Evolutionary conservation across 2,329 filamentous ascomycete species (phyloP).

Genomic region (Ascochyta fabae): DNA sequence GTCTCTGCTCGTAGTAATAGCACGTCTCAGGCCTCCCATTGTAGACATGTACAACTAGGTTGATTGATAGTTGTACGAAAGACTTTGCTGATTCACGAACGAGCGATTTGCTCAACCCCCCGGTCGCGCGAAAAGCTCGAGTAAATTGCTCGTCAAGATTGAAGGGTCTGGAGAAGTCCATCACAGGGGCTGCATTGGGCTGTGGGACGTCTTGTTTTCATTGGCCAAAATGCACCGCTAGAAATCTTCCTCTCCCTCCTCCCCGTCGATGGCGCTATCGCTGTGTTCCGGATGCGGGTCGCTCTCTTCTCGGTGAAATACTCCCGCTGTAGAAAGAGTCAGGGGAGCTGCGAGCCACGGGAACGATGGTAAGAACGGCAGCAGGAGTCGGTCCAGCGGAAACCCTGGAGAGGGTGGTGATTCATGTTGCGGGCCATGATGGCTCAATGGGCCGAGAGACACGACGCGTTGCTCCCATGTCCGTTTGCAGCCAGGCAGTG

Average conservation of each 20-base stretch:
- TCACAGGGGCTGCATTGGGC: slow-evolving; percentile 2
- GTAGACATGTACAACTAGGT: not conserved
- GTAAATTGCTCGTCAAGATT: slow-evolving; percentile 5
- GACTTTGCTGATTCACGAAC: not conserved
- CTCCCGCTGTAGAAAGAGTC: not conserved
- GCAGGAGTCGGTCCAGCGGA: not conserved
- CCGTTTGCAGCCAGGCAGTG: slow-evolving; percentile 12
- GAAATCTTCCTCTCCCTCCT: slow-evolving; percentile 8
- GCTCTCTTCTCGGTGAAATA: not conserved
- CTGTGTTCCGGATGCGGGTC: slow-evolving; percentile 1
- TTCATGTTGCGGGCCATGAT: not conserved
- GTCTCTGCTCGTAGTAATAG: not conserved
- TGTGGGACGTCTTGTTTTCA: not conserved
- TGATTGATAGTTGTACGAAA: not conserved
- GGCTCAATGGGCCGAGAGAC: not conserved
- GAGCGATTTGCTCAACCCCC: not conserved
- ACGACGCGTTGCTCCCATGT: slow-evolving; percentile 1
- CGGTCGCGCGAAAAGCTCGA: not conserved
- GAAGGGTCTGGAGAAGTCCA: slow-evolving; percentile 9
- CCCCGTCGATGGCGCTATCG: not conserved
- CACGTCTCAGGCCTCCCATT: not conserved
- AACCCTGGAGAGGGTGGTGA: not conserved
- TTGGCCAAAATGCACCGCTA: slow-evolving; percentile 4
- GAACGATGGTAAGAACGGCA: not conserved
- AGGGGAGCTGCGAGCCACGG: not conserved